Base-by-base conservation (phyloP, 1,284 basidiomycete genomes). In the Boletus calvinii region DNA sequence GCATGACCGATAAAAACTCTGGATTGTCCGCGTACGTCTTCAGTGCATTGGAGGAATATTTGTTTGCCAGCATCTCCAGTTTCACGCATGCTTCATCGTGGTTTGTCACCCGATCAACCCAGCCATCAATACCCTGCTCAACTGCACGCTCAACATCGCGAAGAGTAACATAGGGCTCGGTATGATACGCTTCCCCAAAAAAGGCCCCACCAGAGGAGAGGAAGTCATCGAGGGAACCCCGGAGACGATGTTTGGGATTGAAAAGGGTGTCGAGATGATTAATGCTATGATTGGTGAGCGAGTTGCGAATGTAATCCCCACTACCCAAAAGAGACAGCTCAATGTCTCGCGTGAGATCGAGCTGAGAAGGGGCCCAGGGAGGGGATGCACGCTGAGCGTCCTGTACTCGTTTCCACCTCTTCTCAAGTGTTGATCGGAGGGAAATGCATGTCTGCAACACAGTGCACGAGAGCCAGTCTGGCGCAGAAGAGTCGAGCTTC, bases 301-400 rank as follows among this genome's bases (percentile, higher is more conserved):
- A 46, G n/a, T 57, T 15, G 6, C 46, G 39, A 7, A 74, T 48
- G 35, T 72, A 70, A 0, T 47, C 22, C 6, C 59, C 53, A 36
- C 66, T 68, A 10, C 60, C 50, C 2, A 31, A 18, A 9, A 77
- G 60, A 0, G 68, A 62, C 3, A 44, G 18, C 7, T 44, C 8
- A 3, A n/a, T 10, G 6, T 44, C 42, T 32, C 6, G 18, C 2
- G 20, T 13, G 3, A 44, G 31, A 34, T 44, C 7, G 5, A 44
- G 42, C 13, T 20, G 13, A 34, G 18, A 34, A 5, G 43, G 43
- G 3, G 13, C 11, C 43, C 43, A 34, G 15, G 3, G 20, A 3
- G 6, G n/a, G 6, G 52, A 46, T 22, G 13, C 4, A 15, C 22
- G 17, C 35, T 70, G 56, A 35, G 1, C 3, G 12, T 15, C 46